Evolutionary conservation across 108 stramenopile genomes (phyloP), one percentile per base, ranked within the genome.

Genomic region (Pseudonitzschia pungens): DNA sequence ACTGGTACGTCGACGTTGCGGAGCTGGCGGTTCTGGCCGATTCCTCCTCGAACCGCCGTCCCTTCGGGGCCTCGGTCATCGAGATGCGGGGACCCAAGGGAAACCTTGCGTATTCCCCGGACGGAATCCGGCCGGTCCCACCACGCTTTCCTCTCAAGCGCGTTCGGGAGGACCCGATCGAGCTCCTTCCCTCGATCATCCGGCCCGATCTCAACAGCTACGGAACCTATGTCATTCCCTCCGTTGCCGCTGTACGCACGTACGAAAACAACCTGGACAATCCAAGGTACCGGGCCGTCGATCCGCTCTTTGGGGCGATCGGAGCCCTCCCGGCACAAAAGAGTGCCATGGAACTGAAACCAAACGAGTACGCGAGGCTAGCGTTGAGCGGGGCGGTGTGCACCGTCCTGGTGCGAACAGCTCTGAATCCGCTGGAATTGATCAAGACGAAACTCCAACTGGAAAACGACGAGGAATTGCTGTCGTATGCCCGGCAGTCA

Each of bases 371-470:
- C 64, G 74, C 77, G 28, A 69, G 92, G 28, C 78, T 96, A 8
- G 92, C 92, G 2, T 55, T 93, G 15, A 82, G 82, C 59, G 94
- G 94, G 15, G 94, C 87, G 18, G 84, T 91, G 26, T 91, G 91
- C 64, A 96, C 94, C 15, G 91, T 96, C 4, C 41, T 96, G 33
- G 91, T 92, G 1, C 72, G 94, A 14, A 93, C 90, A 52, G 86
- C 85, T 7, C 69, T 96, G 64, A 93, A 92, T 78, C 94, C 94
- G 24, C 68, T 96, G 0, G 94, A 96, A 74, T 65, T 92, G 48
- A 88, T 92, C 53, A 96, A 95, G 69, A 96, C 94, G n/a, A 96
- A 93, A 64, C 79, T 89, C 14, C 94, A 96, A 62, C 75, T 96
- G 29, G 48, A 81, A 63, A 92, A 90, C 74, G 90, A 93, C 67